A percentile compares a stretch with the other conserved stretches of the same genome.
These are phyloP conservation scores for Fagopyrum esculentum DNA, from an alignment of 148 eudicot species.

Conservation along the genomic window DNA sequence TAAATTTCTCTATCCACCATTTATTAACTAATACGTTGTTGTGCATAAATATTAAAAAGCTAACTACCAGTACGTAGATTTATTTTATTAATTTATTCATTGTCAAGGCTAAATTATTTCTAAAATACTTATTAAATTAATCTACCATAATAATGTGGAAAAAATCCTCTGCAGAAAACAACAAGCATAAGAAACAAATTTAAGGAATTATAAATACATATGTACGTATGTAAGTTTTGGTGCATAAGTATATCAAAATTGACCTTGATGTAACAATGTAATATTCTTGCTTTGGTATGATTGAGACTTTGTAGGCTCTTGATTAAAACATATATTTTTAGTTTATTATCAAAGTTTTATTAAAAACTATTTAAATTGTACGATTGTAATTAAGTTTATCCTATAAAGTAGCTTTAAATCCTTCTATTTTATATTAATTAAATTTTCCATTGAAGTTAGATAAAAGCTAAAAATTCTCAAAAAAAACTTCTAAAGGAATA, in stretches of 20 bases:
- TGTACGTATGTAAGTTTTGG: not conserved
- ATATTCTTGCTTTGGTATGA: slow-evolving; percentile 11
- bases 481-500: too few relatives aligned
- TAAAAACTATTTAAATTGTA: not conserved
- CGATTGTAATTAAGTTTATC: not conserved
- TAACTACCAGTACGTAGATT: not conserved
- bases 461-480: too few relatives aligned
- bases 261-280: not conserved
- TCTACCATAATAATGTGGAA: not conserved
- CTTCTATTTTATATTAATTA: too few relatives aligned
- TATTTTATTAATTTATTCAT: too few relatives aligned
- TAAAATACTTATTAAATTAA: not conserved
- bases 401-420: not conserved
- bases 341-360: not conserved
- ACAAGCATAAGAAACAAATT: slow-evolving; percentile 10
- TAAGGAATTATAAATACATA: slow-evolving; percentile 5
- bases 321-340: not conserved
- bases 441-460: too few relatives aligned
- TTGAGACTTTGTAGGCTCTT: not conserved
- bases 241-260: not conserved
- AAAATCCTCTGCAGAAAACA: not conserved
- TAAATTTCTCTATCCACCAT: not conserved
- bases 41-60: not conserved
- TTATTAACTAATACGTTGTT: not conserved
- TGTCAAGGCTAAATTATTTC: not conserved